Percentiles rank a stretch among this genome's conserved stretches.
Conservation (phyloP, 495 filamentous ascomycete species). For the Podospora anserina region DNA sequence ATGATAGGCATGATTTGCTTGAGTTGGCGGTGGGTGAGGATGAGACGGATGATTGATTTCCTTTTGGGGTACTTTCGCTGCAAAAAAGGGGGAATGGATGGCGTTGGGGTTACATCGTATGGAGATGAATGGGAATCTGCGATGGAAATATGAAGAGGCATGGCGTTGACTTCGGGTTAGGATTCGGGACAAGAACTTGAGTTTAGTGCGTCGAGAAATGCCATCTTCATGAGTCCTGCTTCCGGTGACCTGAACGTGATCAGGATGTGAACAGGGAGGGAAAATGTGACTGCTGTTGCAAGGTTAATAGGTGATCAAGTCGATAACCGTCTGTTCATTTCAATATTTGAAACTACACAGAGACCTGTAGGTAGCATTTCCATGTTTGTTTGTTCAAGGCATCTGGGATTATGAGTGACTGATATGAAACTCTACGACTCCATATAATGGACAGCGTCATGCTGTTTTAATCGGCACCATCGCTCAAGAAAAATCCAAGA, state of each 20-base stretch:
- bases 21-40: conserved; percentile 9
- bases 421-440: too few species aligned
- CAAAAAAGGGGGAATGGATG: background rate
- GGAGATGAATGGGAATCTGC: background rate
- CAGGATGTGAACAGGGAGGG: background rate
- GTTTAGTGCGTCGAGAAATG: background rate
- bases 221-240: background rate
- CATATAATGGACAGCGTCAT: too few species aligned
- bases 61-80: background rate
- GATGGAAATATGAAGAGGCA: background rate
- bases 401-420: too few species aligned
- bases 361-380: too few species aligned
- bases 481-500: background rate
- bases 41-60: background rate
- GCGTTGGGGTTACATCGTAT: background rate
- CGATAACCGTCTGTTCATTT: too few species aligned
- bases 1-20: conserved; percentile 27
- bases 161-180: background rate
- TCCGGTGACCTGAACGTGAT: background rate
- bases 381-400: too few species aligned
- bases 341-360: too few species aligned
- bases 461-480: too few species aligned
- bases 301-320: too few species aligned
- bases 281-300: too few species aligned
- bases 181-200: background rate